A percentile compares a stretch with the other conserved stretches of the same genome.
Evolutionary conservation across 2,329 filamentous ascomycete genomes (phyloP).

Genomic region (Didymosphaeria variabile): DNA sequence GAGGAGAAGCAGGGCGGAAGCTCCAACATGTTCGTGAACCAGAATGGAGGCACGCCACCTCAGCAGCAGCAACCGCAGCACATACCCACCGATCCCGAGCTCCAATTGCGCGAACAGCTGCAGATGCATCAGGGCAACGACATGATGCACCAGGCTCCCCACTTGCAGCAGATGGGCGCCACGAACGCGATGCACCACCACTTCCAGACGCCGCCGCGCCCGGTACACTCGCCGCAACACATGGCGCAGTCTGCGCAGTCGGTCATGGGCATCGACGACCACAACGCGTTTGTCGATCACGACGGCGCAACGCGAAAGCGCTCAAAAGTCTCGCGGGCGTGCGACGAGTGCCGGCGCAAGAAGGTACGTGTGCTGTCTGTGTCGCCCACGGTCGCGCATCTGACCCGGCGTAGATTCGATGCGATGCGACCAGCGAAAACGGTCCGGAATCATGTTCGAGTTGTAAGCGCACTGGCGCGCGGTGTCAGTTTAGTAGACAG

Average conservation of each 20-base stretch:
- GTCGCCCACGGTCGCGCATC: conserved; percentile 12
- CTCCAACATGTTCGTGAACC: conserved; percentile 45
- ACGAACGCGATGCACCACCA: conserved; percentile 44
- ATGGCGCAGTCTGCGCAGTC: conserved; percentile 52
- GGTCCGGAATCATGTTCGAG: conserved; percentile 52
- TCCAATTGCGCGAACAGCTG: conserved; percentile 47
- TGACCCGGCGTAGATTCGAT: conserved; percentile 47
- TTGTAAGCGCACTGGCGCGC: conserved; percentile 50
- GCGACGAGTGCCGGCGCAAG: conserved; percentile 53
- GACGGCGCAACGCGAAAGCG: conserved; percentile 47
- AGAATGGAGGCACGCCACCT: conserved; percentile 45
- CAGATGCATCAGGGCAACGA: conserved; percentile 44
- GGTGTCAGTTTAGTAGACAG: conserved; percentile 53
- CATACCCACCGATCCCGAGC: conserved; percentile 41
- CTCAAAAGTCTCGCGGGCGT: conserved; percentile 54
- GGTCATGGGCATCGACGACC: conserved; percentile 49
- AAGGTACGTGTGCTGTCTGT: conserved; percentile 39
- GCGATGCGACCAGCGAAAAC: conserved; percentile 52
- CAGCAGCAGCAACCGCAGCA: conserved; percentile 42
- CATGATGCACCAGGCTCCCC: conserved; percentile 41
- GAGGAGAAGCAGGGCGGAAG: conserved; percentile 45
- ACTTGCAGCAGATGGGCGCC: conserved; percentile 38
- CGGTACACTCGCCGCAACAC: conserved; percentile 50
- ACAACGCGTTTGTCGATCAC: conserved; percentile 45
- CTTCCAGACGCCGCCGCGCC: conserved; percentile 46